Evolutionary conservation across 257 asterid genomes (phyloP).

Genomic region (Solanum lycopersicoides): DNA sequence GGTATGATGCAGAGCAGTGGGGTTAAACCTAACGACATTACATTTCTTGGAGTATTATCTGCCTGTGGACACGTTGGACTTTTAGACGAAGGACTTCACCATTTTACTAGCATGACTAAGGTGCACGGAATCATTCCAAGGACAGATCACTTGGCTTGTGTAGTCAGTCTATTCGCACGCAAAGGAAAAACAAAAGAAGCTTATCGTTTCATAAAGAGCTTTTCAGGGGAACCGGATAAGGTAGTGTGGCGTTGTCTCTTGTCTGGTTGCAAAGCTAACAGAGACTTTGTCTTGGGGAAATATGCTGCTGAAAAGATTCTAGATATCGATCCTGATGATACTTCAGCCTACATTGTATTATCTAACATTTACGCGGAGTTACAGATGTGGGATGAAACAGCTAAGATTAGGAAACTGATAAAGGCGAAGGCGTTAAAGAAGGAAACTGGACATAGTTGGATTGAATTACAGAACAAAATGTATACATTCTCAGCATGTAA

Average conservation of each 20-base stretch:
- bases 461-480: slow-evolving; percentile 23
- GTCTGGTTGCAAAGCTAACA: slow-evolving; percentile 49
- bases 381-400: slow-evolving; percentile 67
- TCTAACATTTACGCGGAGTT: slow-evolving; percentile 61
- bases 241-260: slow-evolving; percentile 80
- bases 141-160: slow-evolving; percentile 62
- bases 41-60: slow-evolving; percentile 58
- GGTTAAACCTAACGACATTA: slow-evolving; percentile 43
- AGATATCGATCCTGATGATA: slow-evolving; percentile 58
- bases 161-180: slow-evolving; percentile 58
- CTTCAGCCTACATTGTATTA: slow-evolving; percentile 51
- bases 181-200: slow-evolving; percentile 53
- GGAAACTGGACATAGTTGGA: slow-evolving; percentile 75
- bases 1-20: slow-evolving; percentile 33
- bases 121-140: slow-evolving; percentile 41
- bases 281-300: slow-evolving; percentile 38
- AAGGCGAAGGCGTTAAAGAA: slow-evolving; percentile 50
- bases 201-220: slow-evolving; percentile 29
- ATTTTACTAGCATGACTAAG: slow-evolving; percentile 44
- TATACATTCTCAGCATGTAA: slow-evolving; percentile 26
- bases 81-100: slow-evolving; percentile 44
- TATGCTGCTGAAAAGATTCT: slow-evolving; percentile 59
- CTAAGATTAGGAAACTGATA: slow-evolving; percentile 43
- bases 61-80: slow-evolving; percentile 70
- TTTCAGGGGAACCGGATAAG: slow-evolving; percentile 29